A percentile compares a stretch with the other conserved stretches of the same genome.
phyloP scores from a whole-genome alignment of 331 rosid genomes.

The Rosa hybrid region DNA sequence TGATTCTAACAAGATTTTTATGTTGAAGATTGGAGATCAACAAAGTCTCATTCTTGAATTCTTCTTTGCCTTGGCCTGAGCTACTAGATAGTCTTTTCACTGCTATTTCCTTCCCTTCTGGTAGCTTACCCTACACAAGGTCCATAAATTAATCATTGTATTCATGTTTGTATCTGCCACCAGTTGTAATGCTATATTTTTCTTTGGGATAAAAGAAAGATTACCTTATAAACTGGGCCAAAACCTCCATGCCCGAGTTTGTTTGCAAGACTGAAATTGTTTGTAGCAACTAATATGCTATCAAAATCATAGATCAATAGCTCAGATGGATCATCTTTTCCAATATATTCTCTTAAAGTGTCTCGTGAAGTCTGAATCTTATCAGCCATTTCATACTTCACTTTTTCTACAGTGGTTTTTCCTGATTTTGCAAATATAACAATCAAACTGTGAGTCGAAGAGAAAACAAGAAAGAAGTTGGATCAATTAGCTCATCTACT shows the following conservation, averaged over 20 bases:
- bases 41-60: slow-evolving; percentile 42
- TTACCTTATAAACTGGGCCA: slow-evolving; percentile 33
- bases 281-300: slow-evolving; percentile 19
- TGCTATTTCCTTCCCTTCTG: slow-evolving; percentile 34
- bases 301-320: slow-evolving; percentile 1
- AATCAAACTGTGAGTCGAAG: background rate
- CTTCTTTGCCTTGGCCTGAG: slow-evolving; percentile 47
- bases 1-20: slow-evolving; percentile 38
- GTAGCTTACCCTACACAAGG: slow-evolving; percentile 34
- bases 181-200: background rate
- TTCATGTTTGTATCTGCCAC: background rate
- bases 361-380: background rate
- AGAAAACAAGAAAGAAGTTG: background rate
- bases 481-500: background rate
- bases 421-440: slow-evolving; percentile 1
- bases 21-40: slow-evolving; percentile 50
- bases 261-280: slow-evolving; percentile 14
- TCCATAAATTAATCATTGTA: background rate
- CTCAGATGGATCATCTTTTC: slow-evolving; percentile 9
- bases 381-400: background rate
- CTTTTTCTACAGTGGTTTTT: background rate
- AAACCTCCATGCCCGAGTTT: slow-evolving; percentile 33
- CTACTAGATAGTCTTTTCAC: slow-evolving; percentile 39
- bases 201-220: background rate
- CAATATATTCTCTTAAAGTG: background rate